Evolutionary conservation across 495 filamentous ascomycete species (phyloP).

Genomic region (Penicillium cataractarum): DNA sequence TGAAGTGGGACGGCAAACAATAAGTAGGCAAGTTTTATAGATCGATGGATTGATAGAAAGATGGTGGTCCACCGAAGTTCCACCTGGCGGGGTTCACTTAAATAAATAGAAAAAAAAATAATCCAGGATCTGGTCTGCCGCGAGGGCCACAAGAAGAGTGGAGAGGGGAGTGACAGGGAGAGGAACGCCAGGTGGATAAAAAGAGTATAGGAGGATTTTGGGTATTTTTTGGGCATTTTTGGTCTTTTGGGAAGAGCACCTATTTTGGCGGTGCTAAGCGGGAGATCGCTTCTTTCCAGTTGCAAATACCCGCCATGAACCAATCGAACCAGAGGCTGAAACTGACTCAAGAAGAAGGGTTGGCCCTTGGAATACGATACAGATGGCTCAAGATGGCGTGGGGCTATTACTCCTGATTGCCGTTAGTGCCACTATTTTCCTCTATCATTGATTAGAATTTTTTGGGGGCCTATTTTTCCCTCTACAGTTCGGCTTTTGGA

Average conservation of each 20-base stretch:
- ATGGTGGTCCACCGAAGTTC: conserved; percentile 4
- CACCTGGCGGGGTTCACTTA: conserved; percentile 14
- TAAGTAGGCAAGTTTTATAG: not conserved
- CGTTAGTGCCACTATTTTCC: conserved; percentile 20
- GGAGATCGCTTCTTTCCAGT: conserved; percentile 6
- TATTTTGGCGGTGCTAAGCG: not conserved
- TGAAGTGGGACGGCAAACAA: conserved; percentile 5
- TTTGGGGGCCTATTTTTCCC: conserved; percentile 1
- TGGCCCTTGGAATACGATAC: not conserved
- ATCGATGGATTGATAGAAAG: conserved; percentile 1
- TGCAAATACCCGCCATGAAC: conserved; percentile 20
- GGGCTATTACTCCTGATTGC: conserved; percentile 15
- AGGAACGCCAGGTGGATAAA: not conserved
- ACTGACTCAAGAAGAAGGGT: conserved; percentile 25
- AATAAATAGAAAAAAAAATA: conserved; percentile 26
- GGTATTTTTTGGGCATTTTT: not conserved
- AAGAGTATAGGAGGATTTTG: not conserved
- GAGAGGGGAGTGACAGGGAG: not conserved
- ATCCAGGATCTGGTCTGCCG: not conserved
- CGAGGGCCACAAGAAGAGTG: not conserved
- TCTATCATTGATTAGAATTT: conserved; percentile 10
- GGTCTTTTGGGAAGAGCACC: not conserved
- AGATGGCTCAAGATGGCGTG: conserved; percentile 7
- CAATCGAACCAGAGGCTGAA: conserved; percentile 31
- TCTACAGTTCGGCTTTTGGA: conserved; percentile 16